phyloP scores from a whole-genome alignment of 108 stramenopile species.

The Cyclostephanos tholiformis region DNA sequence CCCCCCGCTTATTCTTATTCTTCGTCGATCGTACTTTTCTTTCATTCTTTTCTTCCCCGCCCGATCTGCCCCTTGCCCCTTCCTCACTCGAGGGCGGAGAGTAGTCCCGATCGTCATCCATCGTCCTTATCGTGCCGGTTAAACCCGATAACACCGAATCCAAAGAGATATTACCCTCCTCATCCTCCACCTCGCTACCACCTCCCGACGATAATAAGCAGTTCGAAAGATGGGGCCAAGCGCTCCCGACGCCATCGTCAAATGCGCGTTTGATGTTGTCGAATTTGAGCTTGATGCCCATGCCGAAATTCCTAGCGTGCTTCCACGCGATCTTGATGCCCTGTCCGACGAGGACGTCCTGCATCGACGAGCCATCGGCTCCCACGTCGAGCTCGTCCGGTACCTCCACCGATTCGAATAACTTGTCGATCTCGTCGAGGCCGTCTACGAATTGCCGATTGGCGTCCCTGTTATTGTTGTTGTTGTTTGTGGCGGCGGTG shows the following conservation, averaged over 20 bases:
- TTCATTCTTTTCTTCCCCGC: background rate
- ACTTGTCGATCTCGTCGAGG: conserved; percentile 82
- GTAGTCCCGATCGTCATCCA: background rate
- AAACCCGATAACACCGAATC: background rate
- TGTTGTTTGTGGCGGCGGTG: too few relatives aligned
- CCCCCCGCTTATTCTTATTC: background rate
- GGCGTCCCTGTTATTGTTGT: conserved; percentile 37
- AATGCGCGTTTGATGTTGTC: background rate
- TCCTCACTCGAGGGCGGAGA: background rate
- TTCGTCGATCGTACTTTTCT: background rate
- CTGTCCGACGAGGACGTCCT: conserved; percentile 75
- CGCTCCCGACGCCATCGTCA: background rate
- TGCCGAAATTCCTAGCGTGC: conserved; percentile 32
- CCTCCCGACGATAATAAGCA: background rate
- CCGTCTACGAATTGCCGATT: conserved; percentile 81
- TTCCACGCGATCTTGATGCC: conserved; percentile 66
- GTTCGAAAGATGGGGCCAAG: too few relatives aligned
- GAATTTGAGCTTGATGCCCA: conserved; percentile 22
- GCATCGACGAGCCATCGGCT: conserved; percentile 78
- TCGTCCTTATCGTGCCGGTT: background rate
- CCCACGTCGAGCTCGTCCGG: conserved; percentile 89
- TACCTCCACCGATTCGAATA: conserved; percentile 77
- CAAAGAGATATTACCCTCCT: conserved; percentile 7
- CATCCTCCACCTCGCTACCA: conserved; percentile 5
- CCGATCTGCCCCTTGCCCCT: background rate